A percentile compares a stretch with the other conserved stretches of the same genome.
Evolutionary conservation across 305 asterid genomes (phyloP).

Genomic region (Stenogyne calaminthoides): DNA sequence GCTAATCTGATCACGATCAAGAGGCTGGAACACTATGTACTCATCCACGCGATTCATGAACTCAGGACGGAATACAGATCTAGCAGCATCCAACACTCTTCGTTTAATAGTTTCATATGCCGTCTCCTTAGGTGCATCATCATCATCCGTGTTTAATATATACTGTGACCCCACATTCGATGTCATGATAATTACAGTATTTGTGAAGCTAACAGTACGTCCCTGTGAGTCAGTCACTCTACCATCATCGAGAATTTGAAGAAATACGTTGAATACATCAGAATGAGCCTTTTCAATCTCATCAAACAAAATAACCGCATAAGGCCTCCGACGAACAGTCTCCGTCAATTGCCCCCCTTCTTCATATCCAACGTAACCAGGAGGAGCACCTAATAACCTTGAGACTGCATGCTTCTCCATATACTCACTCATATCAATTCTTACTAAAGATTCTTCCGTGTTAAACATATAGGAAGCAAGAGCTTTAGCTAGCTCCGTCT

Average conservation of each 20-base stretch:
- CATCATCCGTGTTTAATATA: constrained; percentile 69
- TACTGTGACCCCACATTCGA: constrained; percentile 91
- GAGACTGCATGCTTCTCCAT: constrained; percentile 98
- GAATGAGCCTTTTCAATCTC: constrained; percentile 96
- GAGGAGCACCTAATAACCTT: constrained; percentile 90
- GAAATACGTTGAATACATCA: constrained; percentile 89
- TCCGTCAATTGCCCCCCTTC: constrained; percentile 97
- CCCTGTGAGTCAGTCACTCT: constrained; percentile 95
- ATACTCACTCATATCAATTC: constrained; percentile 97
- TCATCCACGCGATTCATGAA: constrained; percentile 97
- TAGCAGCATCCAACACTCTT: constrained; percentile 83
- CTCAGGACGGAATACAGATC: constrained; percentile 83
- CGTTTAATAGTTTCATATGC: constrained; percentile 72
- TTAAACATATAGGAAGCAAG: constrained; percentile 82
- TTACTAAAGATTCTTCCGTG: constrained; percentile 89
- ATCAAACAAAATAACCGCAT: constrained; percentile 83
- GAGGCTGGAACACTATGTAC: constrained; percentile 94
- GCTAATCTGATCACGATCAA: constrained; percentile 76
- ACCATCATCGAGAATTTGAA: constrained; percentile 94
- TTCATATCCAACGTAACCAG: constrained; percentile 94
- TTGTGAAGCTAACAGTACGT: constrained; percentile 82
- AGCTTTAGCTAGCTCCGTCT: constrained; percentile 93
- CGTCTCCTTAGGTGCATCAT: constrained; percentile 50
- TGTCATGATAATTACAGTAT: constrained; percentile 88
- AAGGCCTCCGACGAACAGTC: constrained; percentile 85